Base-by-base conservation (phyloP, 2,329 filamentous ascomycete species). In the Eutypa lata region DNA sequence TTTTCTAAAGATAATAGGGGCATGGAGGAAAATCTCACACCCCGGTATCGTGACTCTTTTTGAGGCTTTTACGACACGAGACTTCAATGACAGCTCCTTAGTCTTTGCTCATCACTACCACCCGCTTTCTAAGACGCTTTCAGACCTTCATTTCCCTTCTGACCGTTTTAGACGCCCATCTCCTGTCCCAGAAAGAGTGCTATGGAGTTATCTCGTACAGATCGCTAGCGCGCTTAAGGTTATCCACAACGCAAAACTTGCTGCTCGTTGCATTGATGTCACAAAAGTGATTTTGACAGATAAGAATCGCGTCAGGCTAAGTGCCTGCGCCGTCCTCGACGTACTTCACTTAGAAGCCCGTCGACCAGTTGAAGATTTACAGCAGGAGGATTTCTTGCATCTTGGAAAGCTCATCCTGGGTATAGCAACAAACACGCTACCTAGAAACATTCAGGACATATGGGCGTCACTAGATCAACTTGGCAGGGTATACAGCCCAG, bases 81-180 rank as follows among this genome's bases (percentile, higher is more conserved):
- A 88, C 24, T 99, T 99, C 70, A 90, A 91, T 51, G 94, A 97
- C 69, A 96, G 90, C 71, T 97, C 94, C 3, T 80, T 99, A 51
- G 88, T 99, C 47, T 89, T 99, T 64, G 91, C 96, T 22, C 94
- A 91, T 56, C 91, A 96, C 68, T 99, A 96, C 66, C 90, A 94
- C 65, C 93, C 94, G 1, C 79, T 94, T 19, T 90, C 93, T 2
- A 95, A 94, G 71, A 96, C 93, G 0, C 80, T 99, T 22, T 84
- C 88, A 33, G 93, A 97, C 65, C 84, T 89, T 62, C 90, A 97
- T 64, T 85, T 91, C 57, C 62, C 75, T 21, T 71, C 70, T 68
- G 78, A 52, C 68, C 76, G 75, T 53, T 76, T 68, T 61, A 73
- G 70, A 58, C 71, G 65, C 62, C 81, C 73, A 65, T 61, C 71